These are phyloP conservation scores for Lentinus brumalis DNA, from an alignment of 768 basidiomycete species.

Conservation along the genomic window DNA sequence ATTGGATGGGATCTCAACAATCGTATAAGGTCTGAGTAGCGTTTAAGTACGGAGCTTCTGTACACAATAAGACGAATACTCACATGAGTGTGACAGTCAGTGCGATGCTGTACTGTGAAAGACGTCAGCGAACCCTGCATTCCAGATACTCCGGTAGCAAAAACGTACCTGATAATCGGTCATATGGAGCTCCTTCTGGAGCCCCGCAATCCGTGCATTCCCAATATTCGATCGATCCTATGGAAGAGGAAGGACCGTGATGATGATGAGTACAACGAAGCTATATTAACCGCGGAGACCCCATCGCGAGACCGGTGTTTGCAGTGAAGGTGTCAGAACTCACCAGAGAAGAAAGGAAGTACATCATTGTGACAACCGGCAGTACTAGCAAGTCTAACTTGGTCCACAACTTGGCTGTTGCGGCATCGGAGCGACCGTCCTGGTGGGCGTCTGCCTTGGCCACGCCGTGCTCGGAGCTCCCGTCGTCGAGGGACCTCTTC, in stretches of 20 bases:
- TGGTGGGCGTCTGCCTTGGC: neutral
- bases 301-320: neutral
- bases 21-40: slow-evolving; percentile 30
- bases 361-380: slow-evolving; percentile 12
- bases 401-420: neutral
- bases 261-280: neutral
- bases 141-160: neutral
- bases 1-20: slow-evolving; percentile 30
- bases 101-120: slow-evolving; percentile 13
- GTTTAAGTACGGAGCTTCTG: slow-evolving; percentile 27
- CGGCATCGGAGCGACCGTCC: neutral
- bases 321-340: neutral
- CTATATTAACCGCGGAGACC: neutral
- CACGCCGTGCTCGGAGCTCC: neutral
- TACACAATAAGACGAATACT: neutral
- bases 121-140: neutral
- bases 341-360: slow-evolving; percentile 15
- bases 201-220: slow-evolving; percentile 35
- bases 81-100: slow-evolving; percentile 4
- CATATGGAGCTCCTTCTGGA: slow-evolving; percentile 34
- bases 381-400: slow-evolving; percentile 15
- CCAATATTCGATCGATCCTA: slow-evolving; percentile 27
- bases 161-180: slow-evolving; percentile 30
- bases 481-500: neutral
- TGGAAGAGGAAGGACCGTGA: neutral